Percentiles rank a stretch among this genome's conserved stretches.
Conservation (phyloP, 1,284 basidiomycete species). For the Erythrobasidium hasegawianum region DNA sequence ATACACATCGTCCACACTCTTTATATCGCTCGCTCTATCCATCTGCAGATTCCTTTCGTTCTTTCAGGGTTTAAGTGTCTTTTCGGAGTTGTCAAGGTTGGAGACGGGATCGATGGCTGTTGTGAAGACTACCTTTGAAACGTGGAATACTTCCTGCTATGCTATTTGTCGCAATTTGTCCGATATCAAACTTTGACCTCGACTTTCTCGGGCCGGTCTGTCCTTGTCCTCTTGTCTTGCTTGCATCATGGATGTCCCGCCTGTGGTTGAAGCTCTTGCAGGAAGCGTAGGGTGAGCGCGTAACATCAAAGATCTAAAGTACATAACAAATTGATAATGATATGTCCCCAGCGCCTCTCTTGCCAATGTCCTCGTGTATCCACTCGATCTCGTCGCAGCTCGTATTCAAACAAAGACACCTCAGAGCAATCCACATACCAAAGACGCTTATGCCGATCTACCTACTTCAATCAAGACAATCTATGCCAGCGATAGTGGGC, state of each 20-base stretch:
- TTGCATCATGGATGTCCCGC: no score
- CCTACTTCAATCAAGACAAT: conserved; percentile 39
- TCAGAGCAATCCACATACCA: conserved; percentile 13
- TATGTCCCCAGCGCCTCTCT: conserved; percentile 16
- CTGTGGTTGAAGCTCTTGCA: conserved; percentile 24
- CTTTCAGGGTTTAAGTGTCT: no score
- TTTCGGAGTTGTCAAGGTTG: no score
- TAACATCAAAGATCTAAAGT: not conserved
- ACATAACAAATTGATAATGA: not conserved
- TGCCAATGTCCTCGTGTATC: conserved; percentile 53
- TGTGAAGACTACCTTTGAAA: no score
- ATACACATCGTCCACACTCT: no score
- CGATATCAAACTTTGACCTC: no score
- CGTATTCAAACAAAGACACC: conserved; percentile 46
- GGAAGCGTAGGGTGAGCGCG: conserved; percentile 26
- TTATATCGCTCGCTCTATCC: no score
- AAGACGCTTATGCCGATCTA: conserved; percentile 32
- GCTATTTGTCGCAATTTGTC: no score
- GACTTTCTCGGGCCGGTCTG: conserved; percentile 5
- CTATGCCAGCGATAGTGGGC: conserved; percentile 38
- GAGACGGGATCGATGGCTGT: no score
- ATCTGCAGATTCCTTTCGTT: no score
- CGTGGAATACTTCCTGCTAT: no score
- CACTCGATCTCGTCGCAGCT: conserved; percentile 53
- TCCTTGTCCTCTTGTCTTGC: no score